These are phyloP conservation scores for Trichosphaerium sp. DNA, from an alignment of 78 protist genomes.

Conservation along the genomic window DNA sequence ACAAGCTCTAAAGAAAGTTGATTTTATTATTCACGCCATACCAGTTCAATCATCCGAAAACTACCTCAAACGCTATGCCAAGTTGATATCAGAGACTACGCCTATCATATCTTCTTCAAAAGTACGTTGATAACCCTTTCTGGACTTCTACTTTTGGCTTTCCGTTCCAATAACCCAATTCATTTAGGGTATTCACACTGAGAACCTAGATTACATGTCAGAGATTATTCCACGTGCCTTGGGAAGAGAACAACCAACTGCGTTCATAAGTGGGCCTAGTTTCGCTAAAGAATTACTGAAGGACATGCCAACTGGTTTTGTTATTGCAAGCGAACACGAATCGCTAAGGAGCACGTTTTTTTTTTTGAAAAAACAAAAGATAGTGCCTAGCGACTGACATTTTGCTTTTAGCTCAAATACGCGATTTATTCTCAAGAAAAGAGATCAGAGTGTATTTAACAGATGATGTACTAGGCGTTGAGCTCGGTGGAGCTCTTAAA, in stretches of 20 bases:
- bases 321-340: conserved; percentile 1
- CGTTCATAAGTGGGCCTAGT: conserved; percentile 38
- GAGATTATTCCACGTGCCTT: not conserved
- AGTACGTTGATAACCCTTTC: too few species aligned
- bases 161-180: too few species aligned
- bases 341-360: too few species aligned
- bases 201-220: conserved; percentile 1
- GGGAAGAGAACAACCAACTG: not conserved
- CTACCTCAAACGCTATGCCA: not conserved
- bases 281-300: conserved; percentile 31
- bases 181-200: conserved; percentile 25
- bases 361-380: too few species aligned
- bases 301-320: conserved; percentile 29
- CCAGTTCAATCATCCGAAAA: conserved; percentile 11
- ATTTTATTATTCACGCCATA: conserved; percentile 13
- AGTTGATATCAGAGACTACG: conserved; percentile 1
- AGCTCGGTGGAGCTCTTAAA: conserved; percentile 57
- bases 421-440: too few species aligned
- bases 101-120: conserved; percentile 14
- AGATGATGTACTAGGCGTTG: conserved; percentile 52
- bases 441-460: too few species aligned
- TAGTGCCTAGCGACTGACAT: too few species aligned
- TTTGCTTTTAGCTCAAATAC: too few species aligned
- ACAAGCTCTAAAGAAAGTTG: not conserved
- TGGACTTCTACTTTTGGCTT: too few species aligned